Percentiles rank a stretch among this genome's conserved stretches.
phyloP scores from a whole-genome alignment of 192 early-diverging fungal genomes.

The Anaeromyces robustus region DNA sequence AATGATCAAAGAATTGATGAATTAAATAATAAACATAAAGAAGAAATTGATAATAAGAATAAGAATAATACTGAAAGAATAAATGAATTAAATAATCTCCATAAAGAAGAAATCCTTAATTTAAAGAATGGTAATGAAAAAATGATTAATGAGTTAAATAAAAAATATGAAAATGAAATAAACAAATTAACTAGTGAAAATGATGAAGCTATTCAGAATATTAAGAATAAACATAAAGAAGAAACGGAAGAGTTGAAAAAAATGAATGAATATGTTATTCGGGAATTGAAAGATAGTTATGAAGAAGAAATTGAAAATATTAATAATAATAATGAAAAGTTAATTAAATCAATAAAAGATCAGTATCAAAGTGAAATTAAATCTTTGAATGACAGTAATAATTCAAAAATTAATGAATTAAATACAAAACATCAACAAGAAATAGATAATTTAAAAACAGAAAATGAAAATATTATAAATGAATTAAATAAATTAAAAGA shows the following conservation, averaged over 20 bases:
- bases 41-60: not conserved
- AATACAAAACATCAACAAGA: not conserved
- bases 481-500: not conserved
- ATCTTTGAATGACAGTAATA: not conserved
- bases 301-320: not conserved
- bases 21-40: not conserved
- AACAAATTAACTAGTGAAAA: not conserved
- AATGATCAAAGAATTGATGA: not conserved
- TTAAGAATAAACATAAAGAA: not conserved
- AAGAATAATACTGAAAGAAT: not conserved
- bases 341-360: not conserved
- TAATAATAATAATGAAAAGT: not conserved
- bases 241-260: not conserved
- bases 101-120: not conserved
- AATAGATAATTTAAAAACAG: not conserved
- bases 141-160: not conserved
- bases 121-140: not conserved
- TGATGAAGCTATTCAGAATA: not conserved
- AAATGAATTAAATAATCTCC: not conserved
- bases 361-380: not conserved
- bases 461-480: not conserved
- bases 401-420: not conserved
- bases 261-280: not conserved
- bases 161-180: not conserved
- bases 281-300: not conserved